Evolutionary conservation across 2,329 filamentous ascomycete genomes (phyloP).

Genomic region (Tolypocladium guangdongense): DNA sequence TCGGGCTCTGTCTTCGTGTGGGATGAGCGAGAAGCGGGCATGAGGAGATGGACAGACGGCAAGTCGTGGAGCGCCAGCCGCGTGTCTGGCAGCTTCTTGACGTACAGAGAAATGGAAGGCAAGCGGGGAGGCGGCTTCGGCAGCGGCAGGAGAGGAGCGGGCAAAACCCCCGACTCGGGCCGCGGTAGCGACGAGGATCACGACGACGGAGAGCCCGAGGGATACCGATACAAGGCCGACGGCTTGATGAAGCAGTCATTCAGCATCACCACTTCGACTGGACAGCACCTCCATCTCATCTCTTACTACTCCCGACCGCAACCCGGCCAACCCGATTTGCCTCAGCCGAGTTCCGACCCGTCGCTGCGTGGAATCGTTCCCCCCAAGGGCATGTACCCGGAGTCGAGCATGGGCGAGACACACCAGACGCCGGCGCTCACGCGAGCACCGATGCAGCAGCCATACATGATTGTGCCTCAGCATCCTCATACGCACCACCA

Average conservation of each 20-base stretch:
- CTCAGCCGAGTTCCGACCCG: slow-evolving; percentile 73
- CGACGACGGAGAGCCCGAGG: slow-evolving; percentile 75
- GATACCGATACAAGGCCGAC: slow-evolving; percentile 90
- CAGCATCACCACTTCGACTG: slow-evolving; percentile 84
- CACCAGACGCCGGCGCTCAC: slow-evolving; percentile 73
- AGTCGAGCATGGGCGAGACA: slow-evolving; percentile 82
- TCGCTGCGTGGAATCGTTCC: slow-evolving; percentile 72
- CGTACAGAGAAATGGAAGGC: slow-evolving; percentile 97
- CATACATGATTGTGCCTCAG: slow-evolving; percentile 25
- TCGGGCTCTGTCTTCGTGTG: slow-evolving; percentile 99
- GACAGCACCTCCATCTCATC: slow-evolving; percentile 92
- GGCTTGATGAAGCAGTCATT: slow-evolving; percentile 99
- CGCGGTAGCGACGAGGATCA: slow-evolving; percentile 77
- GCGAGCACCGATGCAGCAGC: slow-evolving; percentile 53
- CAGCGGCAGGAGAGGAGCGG: slow-evolving; percentile 43
- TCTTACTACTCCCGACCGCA: slow-evolving; percentile 88
- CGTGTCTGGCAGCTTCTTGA: slow-evolving; percentile 93
- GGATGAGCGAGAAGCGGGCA: slow-evolving; percentile 96
- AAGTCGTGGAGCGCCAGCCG: slow-evolving; percentile 98
- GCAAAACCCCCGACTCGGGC: slow-evolving; percentile 75
- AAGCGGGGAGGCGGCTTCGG: slow-evolving; percentile 77
- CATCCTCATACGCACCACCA: slow-evolving; percentile 16
- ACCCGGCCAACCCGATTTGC: slow-evolving; percentile 59
- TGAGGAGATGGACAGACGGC: slow-evolving; percentile 96
- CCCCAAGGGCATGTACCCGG: slow-evolving; percentile 91